Evolutionary conservation across 805 yeast species (phyloP).

Genomic region (Starmerella lactis-condensi): DNA sequence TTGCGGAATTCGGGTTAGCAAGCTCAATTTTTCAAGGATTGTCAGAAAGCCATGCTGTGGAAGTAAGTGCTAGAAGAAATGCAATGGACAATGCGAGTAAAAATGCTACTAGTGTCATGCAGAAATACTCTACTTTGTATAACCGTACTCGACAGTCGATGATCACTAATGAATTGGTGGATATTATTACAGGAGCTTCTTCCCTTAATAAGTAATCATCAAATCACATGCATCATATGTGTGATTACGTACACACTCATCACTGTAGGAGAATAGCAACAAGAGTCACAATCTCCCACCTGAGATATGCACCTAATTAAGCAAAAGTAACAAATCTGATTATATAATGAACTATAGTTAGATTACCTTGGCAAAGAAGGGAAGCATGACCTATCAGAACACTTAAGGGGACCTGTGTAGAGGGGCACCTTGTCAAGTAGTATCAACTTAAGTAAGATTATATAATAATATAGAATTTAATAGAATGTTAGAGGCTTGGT

Average conservation of each 20-base stretch:
- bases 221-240: too few species aligned
- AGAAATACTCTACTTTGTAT: constrained; percentile 86
- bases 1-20: constrained; percentile 76
- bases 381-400: too few species aligned
- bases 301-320: too few species aligned
- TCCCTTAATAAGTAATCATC: constrained; percentile 54
- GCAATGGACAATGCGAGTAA: constrained; percentile 99
- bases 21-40: constrained; percentile 77
- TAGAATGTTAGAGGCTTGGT: too few species aligned
- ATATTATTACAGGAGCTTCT: constrained; percentile 98
- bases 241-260: not conserved
- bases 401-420: too few species aligned
- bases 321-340: too few species aligned
- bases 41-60: constrained; percentile 97
- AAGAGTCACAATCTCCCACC: too few species aligned
- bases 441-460: too few species aligned
- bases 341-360: too few species aligned
- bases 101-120: constrained; percentile 99
- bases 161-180: constrained; percentile 97
- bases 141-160: constrained; percentile 99
- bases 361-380: too few species aligned
- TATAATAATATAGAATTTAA: too few species aligned
- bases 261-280: not conserved
- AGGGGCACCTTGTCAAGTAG: too few species aligned
- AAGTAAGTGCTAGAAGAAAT: constrained; percentile 94